phyloP scores from a whole-genome alignment of 2,329 filamentous ascomycete species.

The Lachnellula subtilissima region DNA sequence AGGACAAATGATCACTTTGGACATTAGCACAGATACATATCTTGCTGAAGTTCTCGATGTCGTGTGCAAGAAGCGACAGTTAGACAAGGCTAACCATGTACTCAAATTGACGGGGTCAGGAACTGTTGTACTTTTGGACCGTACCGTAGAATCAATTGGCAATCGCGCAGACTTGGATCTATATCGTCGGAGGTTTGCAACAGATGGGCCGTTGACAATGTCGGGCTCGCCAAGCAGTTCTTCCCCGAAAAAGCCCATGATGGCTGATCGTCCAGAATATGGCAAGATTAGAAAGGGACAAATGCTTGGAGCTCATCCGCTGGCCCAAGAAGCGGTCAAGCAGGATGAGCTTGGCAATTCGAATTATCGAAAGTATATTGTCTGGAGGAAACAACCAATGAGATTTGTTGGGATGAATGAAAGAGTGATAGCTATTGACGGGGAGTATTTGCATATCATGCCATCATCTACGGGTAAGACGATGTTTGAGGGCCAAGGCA shows the following conservation, averaged over 20 bases:
- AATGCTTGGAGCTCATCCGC: conserved; percentile 58
- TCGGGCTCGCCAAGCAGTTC: conserved; percentile 61
- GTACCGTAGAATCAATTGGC: conserved; percentile 73
- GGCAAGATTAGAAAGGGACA: conserved; percentile 49
- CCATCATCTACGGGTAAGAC: conserved; percentile 64
- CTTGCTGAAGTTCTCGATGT: conserved; percentile 76
- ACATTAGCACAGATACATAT: conserved; percentile 78
- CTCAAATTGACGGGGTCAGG: conserved; percentile 72
- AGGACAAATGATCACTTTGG: conserved; percentile 67
- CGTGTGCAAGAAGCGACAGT: conserved; percentile 69
- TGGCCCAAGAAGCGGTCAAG: conserved; percentile 59
- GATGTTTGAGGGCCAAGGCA: conserved; percentile 57
- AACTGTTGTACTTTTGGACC: conserved; percentile 70
- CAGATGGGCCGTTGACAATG: conserved; percentile 65
- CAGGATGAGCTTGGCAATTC: conserved; percentile 53
- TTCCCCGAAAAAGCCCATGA: conserved; percentile 58
- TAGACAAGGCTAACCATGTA: conserved; percentile 76
- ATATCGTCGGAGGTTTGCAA: conserved; percentile 68
- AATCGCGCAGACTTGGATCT: conserved; percentile 72
- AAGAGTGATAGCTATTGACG: conserved; percentile 72
- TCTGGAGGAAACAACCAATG: conserved; percentile 79
- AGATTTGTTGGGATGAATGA: conserved; percentile 72
- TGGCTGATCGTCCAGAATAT: conserved; percentile 39
- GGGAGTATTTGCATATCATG: conserved; percentile 83
- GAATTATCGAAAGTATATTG: conserved; percentile 71